Evolutionary conservation across 768 basidiomycete genomes (phyloP).

Genomic region (Chiua virens): DNA sequence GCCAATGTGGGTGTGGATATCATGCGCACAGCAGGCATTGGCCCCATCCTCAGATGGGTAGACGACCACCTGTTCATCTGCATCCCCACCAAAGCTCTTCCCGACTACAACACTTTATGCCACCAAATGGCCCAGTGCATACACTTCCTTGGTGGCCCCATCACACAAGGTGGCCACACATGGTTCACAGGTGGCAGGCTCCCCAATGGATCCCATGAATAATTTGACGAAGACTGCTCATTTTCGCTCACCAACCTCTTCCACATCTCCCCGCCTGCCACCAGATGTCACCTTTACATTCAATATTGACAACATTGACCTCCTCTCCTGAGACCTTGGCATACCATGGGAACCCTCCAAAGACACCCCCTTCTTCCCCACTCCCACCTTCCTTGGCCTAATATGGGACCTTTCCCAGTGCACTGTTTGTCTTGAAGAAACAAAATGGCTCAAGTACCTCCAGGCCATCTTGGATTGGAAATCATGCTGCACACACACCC

Average conservation of each 20-base stretch:
- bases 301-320: constrained; percentile 6
- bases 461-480: too few relatives aligned
- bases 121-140: too few relatives aligned
- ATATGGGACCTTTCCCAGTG: constrained; percentile 30
- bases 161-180: not conserved
- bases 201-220: not conserved
- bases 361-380: constrained; percentile 1
- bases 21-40: not conserved
- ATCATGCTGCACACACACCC: constrained; percentile 23
- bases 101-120: not conserved
- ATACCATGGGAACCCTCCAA: constrained; percentile 6
- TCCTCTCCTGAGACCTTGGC: constrained; percentile 1
- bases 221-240: constrained; percentile 7
- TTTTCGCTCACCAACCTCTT: too few relatives aligned
- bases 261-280: not conserved
- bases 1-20: constrained; percentile 3
- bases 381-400: constrained; percentile 29
- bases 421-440: not conserved
- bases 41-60: constrained; percentile 1
- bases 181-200: not conserved
- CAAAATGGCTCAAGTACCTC: too few relatives aligned
- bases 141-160: not conserved
- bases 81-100: constrained; percentile 1
- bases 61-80: constrained; percentile 10
- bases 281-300: not conserved